Conservation (phyloP, 352 stramenopile species). For the Nothophytophthora sp. region DNA sequence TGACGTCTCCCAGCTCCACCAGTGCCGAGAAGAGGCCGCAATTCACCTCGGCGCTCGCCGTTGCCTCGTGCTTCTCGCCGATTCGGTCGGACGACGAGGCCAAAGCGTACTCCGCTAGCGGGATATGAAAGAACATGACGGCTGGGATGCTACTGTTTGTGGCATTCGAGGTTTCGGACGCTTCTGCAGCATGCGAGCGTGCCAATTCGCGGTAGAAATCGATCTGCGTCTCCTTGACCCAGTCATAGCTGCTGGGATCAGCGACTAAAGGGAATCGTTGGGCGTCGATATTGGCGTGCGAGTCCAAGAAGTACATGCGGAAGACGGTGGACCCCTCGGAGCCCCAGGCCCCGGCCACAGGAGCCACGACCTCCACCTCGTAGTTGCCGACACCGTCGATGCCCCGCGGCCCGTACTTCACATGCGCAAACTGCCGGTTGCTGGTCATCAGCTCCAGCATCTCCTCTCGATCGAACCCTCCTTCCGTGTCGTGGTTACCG, state of each 20-base stretch:
- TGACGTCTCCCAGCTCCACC: conserved; percentile 49
- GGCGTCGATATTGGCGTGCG: conserved; percentile 32
- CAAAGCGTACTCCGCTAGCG: conserved; percentile 45
- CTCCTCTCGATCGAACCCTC: conserved; percentile 38
- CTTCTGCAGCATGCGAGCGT: conserved; percentile 14
- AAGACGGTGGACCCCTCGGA: conserved; percentile 34
- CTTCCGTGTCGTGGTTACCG: conserved; percentile 69
- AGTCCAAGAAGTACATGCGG: conserved; percentile 79
- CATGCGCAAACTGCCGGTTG: conserved; percentile 44
- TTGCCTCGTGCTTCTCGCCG: conserved; percentile 33
- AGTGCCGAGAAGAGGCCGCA: conserved; percentile 42
- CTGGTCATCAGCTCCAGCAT: conserved; percentile 35
- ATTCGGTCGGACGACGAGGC: conserved; percentile 15
- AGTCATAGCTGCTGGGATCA: conserved; percentile 36
- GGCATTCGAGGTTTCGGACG: background rate
- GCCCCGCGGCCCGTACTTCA: conserved; percentile 40
- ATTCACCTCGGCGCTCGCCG: conserved; percentile 27
- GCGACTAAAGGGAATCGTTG: conserved; percentile 26
- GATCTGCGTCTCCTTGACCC: conserved; percentile 50
- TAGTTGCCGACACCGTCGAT: conserved; percentile 73
- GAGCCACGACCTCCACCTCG: conserved; percentile 48
- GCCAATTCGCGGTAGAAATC: conserved; percentile 40
- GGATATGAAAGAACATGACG: conserved; percentile 73
- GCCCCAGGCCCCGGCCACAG: conserved; percentile 38
- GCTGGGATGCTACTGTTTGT: conserved; percentile 26